A percentile compares a stretch with the other conserved stretches of the same genome.
phyloP scores from a whole-genome alignment of 805 yeast genomes.

The Starmerella davenportii region DNA sequence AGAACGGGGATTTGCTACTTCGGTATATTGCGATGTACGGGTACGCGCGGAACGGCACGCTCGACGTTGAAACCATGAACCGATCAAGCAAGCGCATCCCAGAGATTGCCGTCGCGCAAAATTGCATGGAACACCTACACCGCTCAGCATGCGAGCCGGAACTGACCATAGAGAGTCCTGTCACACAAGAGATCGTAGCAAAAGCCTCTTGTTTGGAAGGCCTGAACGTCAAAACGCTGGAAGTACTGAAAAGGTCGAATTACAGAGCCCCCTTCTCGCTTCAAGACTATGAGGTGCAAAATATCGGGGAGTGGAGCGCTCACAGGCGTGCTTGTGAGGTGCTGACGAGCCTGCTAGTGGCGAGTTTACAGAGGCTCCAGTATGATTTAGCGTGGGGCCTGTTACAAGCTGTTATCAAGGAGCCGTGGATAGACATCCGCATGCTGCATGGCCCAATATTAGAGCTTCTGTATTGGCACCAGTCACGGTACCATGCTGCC shows the following conservation, averaged over 20 bases:
- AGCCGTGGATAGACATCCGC: slow-evolving; percentile 4
- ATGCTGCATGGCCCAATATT: slow-evolving; percentile 13
- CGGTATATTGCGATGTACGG: too few species aligned
- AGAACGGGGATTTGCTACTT: too few species aligned
- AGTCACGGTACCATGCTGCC: neutral
- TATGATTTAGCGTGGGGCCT: slow-evolving; percentile 9
- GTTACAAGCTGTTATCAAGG: slow-evolving; percentile 7
- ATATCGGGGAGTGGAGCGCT: neutral
- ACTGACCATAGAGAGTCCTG: neutral
- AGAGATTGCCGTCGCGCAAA: neutral
- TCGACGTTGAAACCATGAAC: too few species aligned
- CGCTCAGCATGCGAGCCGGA: neutral
- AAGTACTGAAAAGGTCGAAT: slow-evolving; percentile 8
- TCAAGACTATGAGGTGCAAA: neutral
- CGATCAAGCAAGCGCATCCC: too few species aligned
- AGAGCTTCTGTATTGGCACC: slow-evolving; percentile 3
- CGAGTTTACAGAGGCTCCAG: slow-evolving; percentile 8
- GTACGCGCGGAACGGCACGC: too few species aligned
- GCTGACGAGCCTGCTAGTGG: slow-evolving; percentile 3
- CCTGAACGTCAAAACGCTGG: neutral
- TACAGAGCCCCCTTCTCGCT: slow-evolving; percentile 6
- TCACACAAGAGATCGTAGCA: neutral
- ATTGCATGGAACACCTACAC: neutral
- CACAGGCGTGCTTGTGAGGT: slow-evolving; percentile 11
- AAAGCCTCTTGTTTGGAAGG: neutral